Evolutionary conservation across 2,329 filamentous ascomycete genomes (phyloP), one percentile per base, ranked within the genome.

Genomic region (Venturia oleaginea): DNA sequence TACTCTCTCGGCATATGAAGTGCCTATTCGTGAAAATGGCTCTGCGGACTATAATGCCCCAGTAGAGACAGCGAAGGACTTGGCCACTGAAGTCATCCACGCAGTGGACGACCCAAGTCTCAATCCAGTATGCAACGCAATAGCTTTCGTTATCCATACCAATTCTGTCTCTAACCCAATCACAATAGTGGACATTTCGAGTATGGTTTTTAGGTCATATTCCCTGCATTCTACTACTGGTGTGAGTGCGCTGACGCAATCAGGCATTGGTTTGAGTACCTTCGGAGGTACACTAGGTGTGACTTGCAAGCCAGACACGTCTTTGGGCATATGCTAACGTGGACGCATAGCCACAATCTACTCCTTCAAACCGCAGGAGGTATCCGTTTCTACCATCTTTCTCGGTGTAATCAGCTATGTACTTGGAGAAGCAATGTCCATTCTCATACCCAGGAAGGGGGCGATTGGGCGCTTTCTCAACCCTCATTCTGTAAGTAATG

Each of bases 281-380:
- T 67, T 67, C 43, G 65, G 40, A n/a, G 30, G 60, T 24, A 74
- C 76, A 6, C 71, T 81, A 6, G 73, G 74, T 48, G 75, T 75
- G 43, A 80, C 80, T 62, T 81, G 76, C 68, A 76, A 77, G 59
- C 80, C 80, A 72, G 79, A 79, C n/a, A n/a, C 67, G 78, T 79
- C 2, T 78, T 79, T 67, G 72, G 71, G 51, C 46, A 19, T 67
- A 64, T 54, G 55, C 40, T 38, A 30, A 42, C 5, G 74, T 76
- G 6, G 70, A 81, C 6, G 72, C 74, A 42, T 75, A 76, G 42
- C 51, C 11, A 57, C 51, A 2, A 80, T 81, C 63, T 81, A 76
- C 68, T 76, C 77, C 61, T 81, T 81, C 72, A 80, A 80, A 68
- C 79, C 79, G 2, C 79, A 80, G 68, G 72, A 72, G 4, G 75